Percentiles rank a stretch among this genome's conserved stretches.
Evolutionary conservation across 108 stramenopile genomes (phyloP).

Genomic region (Poteriospumella lacustris): DNA sequence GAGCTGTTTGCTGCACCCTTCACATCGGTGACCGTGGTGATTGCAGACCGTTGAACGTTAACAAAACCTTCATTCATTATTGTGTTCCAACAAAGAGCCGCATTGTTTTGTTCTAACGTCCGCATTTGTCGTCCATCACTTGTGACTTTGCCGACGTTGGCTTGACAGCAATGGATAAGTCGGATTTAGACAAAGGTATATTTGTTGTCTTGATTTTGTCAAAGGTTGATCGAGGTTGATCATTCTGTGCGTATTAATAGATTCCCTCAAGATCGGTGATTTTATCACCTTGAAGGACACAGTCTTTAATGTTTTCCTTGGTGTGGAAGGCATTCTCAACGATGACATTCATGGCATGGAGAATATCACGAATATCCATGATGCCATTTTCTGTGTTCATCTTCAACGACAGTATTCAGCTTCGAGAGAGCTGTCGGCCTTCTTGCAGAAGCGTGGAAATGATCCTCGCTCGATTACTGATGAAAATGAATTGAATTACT

Average conservation of each 20-base stretch:
- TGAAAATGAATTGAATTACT: slow-evolving; percentile 1
- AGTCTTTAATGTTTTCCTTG: not conserved
- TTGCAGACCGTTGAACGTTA: not conserved
- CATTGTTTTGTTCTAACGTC: not conserved
- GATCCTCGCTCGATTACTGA: not conserved
- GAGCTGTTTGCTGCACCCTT: not conserved
- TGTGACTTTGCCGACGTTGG: not conserved
- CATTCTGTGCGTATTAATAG: slow-evolving; percentile 13
- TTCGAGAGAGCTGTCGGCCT: slow-evolving; percentile 28
- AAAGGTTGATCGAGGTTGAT: not conserved
- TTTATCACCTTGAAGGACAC: slow-evolving; percentile 21
- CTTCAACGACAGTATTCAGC: slow-evolving; percentile 41
- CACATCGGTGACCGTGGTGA: not conserved
- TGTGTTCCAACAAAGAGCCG: not conserved
- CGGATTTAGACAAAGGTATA: not conserved
- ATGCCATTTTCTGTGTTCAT: slow-evolving; percentile 31
- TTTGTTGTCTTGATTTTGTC: not conserved
- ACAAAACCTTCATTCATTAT: not conserved
- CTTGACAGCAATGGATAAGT: not conserved
- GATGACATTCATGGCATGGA: slow-evolving; percentile 2
- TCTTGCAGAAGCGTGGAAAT: not conserved
- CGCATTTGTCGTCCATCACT: not conserved
- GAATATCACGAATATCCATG: not conserved
- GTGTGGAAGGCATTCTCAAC: slow-evolving; percentile 30
- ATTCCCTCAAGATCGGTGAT: slow-evolving; percentile 37